Percentiles rank a stretch among this genome's conserved stretches.
Conservation (phyloP, 345 rosid genomes). For the Ceriops decandra region DNA sequence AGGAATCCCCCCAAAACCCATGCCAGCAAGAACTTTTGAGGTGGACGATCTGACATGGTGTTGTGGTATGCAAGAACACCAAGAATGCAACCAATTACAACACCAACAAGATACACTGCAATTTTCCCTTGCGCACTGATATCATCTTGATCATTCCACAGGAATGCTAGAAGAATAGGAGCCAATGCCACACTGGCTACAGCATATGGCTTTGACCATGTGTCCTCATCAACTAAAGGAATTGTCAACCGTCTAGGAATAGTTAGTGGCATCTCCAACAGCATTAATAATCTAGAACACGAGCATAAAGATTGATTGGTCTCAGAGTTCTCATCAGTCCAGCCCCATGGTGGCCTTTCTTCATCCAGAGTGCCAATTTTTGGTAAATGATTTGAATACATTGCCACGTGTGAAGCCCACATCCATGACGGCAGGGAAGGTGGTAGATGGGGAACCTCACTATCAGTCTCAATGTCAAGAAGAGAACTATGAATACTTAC, state of each 20-base stretch:
- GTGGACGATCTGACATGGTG: constrained; percentile 61
- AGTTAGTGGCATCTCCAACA: constrained; percentile 68
- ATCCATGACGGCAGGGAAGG: constrained; percentile 68
- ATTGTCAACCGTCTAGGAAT: constrained; percentile 79
- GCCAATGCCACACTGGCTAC: constrained; percentile 71
- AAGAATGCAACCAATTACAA: constrained; percentile 45
- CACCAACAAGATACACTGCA: constrained; percentile 37
- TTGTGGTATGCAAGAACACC: constrained; percentile 47
- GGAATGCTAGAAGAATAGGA: constrained; percentile 58
- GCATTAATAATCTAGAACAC: constrained; percentile 37
- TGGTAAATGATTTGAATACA: constrained; percentile 52
- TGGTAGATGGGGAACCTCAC: constrained; percentile 48
- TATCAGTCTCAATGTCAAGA: constrained; percentile 48
- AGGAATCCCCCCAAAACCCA: constrained; percentile 86
- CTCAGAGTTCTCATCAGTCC: constrained; percentile 19
- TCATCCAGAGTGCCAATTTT: constrained; percentile 30
- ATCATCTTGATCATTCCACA: constrained; percentile 59
- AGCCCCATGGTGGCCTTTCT: constrained; percentile 31
- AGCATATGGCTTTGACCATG: constrained; percentile 78
- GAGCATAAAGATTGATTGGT: constrained; percentile 7
- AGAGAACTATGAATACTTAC: constrained; percentile 32
- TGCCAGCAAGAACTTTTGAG: constrained; percentile 53
- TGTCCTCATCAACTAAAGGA: constrained; percentile 62
- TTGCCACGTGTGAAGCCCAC: constrained; percentile 76
- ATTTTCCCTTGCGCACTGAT: constrained; percentile 29